Evolutionary conservation across 768 basidiomycete species (phyloP), one percentile per base, ranked within the genome.

Genomic region (Pisolithus sp.): DNA sequence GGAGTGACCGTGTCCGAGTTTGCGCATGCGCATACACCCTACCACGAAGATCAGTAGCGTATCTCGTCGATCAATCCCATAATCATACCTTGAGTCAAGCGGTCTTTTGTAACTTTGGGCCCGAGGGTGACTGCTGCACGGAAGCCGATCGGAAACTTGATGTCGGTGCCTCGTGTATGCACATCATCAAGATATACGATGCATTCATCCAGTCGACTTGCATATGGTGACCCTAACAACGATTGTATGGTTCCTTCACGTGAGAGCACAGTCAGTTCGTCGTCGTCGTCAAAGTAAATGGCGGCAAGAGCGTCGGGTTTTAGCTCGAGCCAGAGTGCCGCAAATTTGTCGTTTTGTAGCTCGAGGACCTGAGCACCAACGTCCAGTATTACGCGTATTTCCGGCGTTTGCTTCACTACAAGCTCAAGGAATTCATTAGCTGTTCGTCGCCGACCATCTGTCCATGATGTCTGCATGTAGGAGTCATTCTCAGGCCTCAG

Each of bases 291-390:
- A 57, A 66, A 67, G 52, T 68, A 79, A 4, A 80, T 62, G 0
- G 71, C 73, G 0, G 75, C 79, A 39, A 63, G 55, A 1, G 71
- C 55, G 20, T 67, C 53, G 5, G 55, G 51, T 4, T 46, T 48
- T 7, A 64, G 59, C 4, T 36, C 24, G 3, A 60, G 47, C 59
- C 53, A 60, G 13, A 21, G 23, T n/a, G 5, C 7, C 7, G 24
- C 28, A 7, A 80, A 48, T 20, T 73, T 63, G 2, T 55, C 39
- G 53, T 77, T 80, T 24, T 64, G 63, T 41, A 76, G 55, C 38
- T 79, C 76, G 13, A 80, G 62, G 59, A 80, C 73, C 54, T 80
- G 78, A 1, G 79, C 78, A 3, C 79, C 78, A 21, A 79, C 76
- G 53, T 80, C 78, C 5, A 80, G 61, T 24, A 80, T 60, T 15